Conservation (phyloP, 768 basidiomycete genomes). For the Boletales sp. region DNA sequence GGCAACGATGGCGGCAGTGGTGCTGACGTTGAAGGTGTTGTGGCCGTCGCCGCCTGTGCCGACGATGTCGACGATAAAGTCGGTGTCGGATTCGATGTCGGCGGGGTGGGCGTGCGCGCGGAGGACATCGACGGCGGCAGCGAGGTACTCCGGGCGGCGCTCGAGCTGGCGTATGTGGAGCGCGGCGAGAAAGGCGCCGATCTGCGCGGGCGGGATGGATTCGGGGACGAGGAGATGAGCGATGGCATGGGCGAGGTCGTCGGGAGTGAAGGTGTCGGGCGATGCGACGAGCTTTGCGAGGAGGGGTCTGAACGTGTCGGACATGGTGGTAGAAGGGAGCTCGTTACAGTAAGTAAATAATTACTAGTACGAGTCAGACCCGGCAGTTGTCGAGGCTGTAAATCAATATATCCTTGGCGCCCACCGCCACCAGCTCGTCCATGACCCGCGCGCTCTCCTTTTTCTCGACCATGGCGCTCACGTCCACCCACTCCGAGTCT, state of each 20-base stretch:
- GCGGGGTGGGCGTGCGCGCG: slow-evolving; percentile 65
- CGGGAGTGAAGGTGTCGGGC: slow-evolving; percentile 76
- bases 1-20: slow-evolving; percentile 89
- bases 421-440: slow-evolving; percentile 79
- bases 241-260: slow-evolving; percentile 71
- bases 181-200: slow-evolving; percentile 88
- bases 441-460: slow-evolving; percentile 75
- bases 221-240: slow-evolving; percentile 70
- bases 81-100: slow-evolving; percentile 52
- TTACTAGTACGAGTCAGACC: slow-evolving; percentile 42
- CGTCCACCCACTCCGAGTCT: slow-evolving; percentile 82
- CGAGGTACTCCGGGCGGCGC: slow-evolving; percentile 68
- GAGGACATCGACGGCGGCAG: slow-evolving; percentile 74
- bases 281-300: slow-evolving; percentile 76
- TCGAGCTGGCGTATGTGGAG: slow-evolving; percentile 80
- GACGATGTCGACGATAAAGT: slow-evolving; percentile 60
- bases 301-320: slow-evolving; percentile 69
- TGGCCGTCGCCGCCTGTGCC: slow-evolving; percentile 80
- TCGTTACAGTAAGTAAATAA: no score
- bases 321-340: slow-evolving; percentile 10
- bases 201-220: slow-evolving; percentile 63
- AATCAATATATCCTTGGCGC: slow-evolving; percentile 89
- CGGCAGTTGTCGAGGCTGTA: slow-evolving; percentile 93
- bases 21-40: slow-evolving; percentile 96
- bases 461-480: slow-evolving; percentile 91